These are phyloP conservation scores for Hericium coralloides DNA, from an alignment of 768 basidiomycete genomes.

Conservation along the genomic window DNA sequence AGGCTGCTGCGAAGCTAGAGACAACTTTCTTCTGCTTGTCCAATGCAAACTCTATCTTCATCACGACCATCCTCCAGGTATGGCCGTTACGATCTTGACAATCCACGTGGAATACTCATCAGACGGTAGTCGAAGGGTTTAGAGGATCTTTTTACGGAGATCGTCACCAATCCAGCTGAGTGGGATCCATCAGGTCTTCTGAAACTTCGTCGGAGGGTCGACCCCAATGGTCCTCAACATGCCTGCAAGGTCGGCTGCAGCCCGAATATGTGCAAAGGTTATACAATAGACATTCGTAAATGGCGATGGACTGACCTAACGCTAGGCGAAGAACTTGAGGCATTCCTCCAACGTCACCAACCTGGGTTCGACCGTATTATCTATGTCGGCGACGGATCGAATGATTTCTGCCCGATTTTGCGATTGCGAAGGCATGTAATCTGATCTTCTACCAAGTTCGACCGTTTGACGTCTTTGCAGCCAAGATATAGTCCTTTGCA, in stretches of 20 bases:
- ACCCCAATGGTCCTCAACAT: slow-evolving; percentile 73
- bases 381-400: slow-evolving; percentile 91
- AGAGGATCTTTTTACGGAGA: slow-evolving; percentile 62
- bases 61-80: slow-evolving; percentile 82
- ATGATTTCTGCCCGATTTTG: slow-evolving; percentile 92
- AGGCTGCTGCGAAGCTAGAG: slow-evolving; percentile 50
- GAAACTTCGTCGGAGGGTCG: slow-evolving; percentile 65
- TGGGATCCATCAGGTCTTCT: slow-evolving; percentile 70
- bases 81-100: background rate
- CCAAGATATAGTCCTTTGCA: slow-evolving; percentile 77
- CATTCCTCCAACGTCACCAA: slow-evolving; percentile 57
- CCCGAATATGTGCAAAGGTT: slow-evolving; percentile 98
- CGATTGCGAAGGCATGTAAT: slow-evolving; percentile 54
- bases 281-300: slow-evolving; percentile 1
- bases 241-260: slow-evolving; percentile 81
- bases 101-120: background rate
- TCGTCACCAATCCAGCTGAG: slow-evolving; percentile 88
- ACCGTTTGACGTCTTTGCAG: slow-evolving; percentile 27
- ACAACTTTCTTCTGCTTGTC: slow-evolving; percentile 86
- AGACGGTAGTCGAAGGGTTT: slow-evolving; percentile 64
- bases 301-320: background rate
- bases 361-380: slow-evolving; percentile 66
- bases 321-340: slow-evolving; percentile 85
- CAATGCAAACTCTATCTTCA: slow-evolving; percentile 90
- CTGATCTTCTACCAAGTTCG: background rate